Conservation (phyloP, 1,284 basidiomycete genomes). For the Cerioporus squamosus region DNA sequence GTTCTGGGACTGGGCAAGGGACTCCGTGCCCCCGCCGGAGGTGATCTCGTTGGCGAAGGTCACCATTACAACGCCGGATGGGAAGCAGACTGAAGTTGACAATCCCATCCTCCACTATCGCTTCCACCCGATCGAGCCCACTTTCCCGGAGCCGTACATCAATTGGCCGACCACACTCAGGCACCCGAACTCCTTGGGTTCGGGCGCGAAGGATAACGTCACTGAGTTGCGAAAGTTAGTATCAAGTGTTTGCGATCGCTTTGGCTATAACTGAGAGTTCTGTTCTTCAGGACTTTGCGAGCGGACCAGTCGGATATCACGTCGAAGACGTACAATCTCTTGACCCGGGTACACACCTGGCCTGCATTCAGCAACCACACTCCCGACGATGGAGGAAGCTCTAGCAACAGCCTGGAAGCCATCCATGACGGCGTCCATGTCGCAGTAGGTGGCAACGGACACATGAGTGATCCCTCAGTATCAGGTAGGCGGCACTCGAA, state of each 20-base stretch:
- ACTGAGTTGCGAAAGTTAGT: conserved; percentile 4
- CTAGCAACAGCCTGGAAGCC: conserved; percentile 50
- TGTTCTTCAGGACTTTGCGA: conserved; percentile 3
- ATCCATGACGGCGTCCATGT: conserved; percentile 54
- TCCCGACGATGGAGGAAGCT: conserved; percentile 37
- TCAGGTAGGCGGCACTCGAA: conserved; percentile 31
- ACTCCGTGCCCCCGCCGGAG: conserved; percentile 45
- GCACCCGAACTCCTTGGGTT: conserved; percentile 33
- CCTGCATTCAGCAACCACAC: conserved; percentile 51
- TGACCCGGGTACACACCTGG: conserved; percentile 46
- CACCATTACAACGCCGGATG: conserved; percentile 43
- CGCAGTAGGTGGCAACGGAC: conserved; percentile 45
- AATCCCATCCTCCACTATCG: conserved; percentile 50
- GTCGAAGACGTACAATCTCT: conserved; percentile 41
- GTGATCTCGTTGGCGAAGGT: conserved; percentile 44
- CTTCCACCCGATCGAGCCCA: conserved; percentile 45
- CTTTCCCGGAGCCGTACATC: conserved; percentile 42
- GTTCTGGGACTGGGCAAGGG: conserved; percentile 58
- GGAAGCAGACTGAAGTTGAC: conserved; percentile 35
- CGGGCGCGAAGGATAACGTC: conserved; percentile 5
- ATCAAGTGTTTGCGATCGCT: neutral
- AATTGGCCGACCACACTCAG: conserved; percentile 47
- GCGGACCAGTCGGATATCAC: conserved; percentile 15
- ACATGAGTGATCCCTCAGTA: conserved; percentile 44
- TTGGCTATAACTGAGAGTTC: neutral